Percentiles rank a stretch among this genome's conserved stretches.
These are phyloP conservation scores for Cercospora nicotianae DNA, from an alignment of 2,329 filamentous ascomycete genomes.

Conservation along the genomic window DNA sequence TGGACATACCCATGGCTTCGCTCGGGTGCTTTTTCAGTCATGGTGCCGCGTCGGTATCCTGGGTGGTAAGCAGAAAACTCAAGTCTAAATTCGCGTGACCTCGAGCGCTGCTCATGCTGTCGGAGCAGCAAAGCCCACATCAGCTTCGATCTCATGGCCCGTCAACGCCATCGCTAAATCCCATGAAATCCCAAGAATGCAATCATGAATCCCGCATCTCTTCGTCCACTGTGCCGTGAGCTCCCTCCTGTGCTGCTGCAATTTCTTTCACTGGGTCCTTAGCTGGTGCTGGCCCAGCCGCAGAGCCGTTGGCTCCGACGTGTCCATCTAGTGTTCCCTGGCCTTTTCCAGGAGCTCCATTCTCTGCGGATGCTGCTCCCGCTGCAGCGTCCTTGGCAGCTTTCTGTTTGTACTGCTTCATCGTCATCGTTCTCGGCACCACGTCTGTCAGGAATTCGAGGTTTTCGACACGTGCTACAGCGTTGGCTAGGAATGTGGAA, in stretches of 20 bases:
- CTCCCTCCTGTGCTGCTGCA: conserved; percentile 3
- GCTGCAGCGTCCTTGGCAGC: conserved; percentile 29
- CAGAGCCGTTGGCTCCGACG: conserved; percentile 19
- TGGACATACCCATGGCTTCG: not conserved
- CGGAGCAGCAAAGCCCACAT: not conserved
- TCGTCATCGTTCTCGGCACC: conserved; percentile 81
- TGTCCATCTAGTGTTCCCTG: conserved; percentile 24
- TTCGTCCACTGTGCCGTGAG: not conserved
- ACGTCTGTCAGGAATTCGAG: conserved; percentile 93
- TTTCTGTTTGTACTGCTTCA: conserved; percentile 71
- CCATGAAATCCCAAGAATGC: not conserved
- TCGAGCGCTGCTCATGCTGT: not conserved
- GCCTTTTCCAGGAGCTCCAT: conserved; percentile 6
- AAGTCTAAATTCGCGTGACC: not conserved
- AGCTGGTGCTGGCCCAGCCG: not conserved
- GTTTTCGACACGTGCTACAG: conserved; percentile 84
- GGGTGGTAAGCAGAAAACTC: not conserved
- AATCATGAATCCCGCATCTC: conserved; percentile 9
- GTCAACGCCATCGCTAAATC: conserved; percentile 9
- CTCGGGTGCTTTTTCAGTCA: not conserved
- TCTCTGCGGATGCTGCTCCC: conserved; percentile 3
- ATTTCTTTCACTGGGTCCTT: conserved; percentile 3
- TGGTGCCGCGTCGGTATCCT: not conserved
- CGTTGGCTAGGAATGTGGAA: conserved; percentile 63
- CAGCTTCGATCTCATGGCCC: not conserved